These are phyloP conservation scores for Spathaspora sp. DNA, from an alignment of 1,139 yeast genomes.

Conservation along the genomic window DNA sequence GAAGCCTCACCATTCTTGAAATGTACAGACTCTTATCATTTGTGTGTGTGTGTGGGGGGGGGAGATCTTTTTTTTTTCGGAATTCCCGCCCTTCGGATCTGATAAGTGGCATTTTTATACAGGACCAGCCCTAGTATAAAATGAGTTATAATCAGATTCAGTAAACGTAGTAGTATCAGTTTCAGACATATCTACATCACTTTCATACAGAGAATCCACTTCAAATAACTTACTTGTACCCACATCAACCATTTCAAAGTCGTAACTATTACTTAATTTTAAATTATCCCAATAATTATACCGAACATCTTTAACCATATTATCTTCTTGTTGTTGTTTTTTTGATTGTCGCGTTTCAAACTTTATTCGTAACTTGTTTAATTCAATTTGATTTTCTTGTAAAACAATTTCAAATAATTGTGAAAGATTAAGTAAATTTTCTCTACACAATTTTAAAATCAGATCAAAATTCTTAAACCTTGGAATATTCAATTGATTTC, in stretches of 20 bases:
- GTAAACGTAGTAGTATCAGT: not conserved
- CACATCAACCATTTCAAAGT: conserved; percentile 28
- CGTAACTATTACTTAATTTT: conserved; percentile 19
- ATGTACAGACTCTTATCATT: not conserved
- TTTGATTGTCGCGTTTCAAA: conserved; percentile 12
- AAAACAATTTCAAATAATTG: conserved; percentile 27
- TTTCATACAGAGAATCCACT: conserved; percentile 26
- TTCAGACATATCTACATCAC: conserved; percentile 8
- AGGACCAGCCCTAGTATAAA: not conserved
- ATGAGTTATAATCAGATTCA: conserved; percentile 26
- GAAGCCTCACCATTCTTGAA: conserved; percentile 14
- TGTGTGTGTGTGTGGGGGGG: not conserved
- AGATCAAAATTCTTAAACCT: conserved; percentile 25
- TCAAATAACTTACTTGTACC: conserved; percentile 5
- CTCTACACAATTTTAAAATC: conserved; percentile 22
- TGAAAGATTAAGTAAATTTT: conserved; percentile 19
- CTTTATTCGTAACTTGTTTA: conserved; percentile 16
- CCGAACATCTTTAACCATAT: conserved; percentile 21
- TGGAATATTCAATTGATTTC: conserved; percentile 18
- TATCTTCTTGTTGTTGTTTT: conserved; percentile 18
- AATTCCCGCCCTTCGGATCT: not conserved
- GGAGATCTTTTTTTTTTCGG: not conserved
- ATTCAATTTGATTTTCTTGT: conserved; percentile 29
- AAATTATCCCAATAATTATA: conserved; percentile 42
- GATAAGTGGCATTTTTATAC: not conserved